These are phyloP conservation scores for Yarrowia alimentaria DNA, from an alignment of 805 yeast species.

Conservation along the genomic window DNA sequence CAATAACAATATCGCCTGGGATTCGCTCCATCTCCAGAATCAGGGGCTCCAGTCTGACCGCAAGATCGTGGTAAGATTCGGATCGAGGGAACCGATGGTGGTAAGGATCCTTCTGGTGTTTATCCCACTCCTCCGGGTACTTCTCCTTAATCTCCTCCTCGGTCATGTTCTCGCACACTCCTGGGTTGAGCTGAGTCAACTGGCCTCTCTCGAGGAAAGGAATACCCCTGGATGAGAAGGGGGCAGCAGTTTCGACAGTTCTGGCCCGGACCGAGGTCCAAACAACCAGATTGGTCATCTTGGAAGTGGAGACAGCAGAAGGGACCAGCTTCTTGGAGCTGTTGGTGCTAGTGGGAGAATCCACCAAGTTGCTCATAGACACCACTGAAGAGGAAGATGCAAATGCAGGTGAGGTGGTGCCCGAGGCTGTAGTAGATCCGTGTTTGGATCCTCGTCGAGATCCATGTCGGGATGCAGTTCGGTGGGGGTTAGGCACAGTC, in stretches of 20 bases:
- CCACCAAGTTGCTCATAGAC: constrained; percentile 20
- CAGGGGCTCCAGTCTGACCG: constrained; percentile 89
- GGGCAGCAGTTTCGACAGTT: constrained; percentile 74
- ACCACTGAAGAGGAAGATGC: constrained; percentile 15
- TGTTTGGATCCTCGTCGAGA: constrained; percentile 22
- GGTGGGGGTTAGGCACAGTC: constrained; percentile 17
- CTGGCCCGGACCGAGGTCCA: constrained; percentile 93
- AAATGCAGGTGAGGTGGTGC: constrained; percentile 20
- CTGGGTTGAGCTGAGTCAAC: constrained; percentile 85
- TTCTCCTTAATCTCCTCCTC: constrained; percentile 56
- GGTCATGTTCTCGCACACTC: constrained; percentile 71
- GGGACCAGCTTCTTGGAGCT: constrained; percentile 17
- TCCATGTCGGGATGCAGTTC: constrained; percentile 13
- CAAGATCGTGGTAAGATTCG: constrained; percentile 94
- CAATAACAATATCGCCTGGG: constrained; percentile 73
- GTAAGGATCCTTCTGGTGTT: constrained; percentile 74
- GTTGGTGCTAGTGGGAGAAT: constrained; percentile 14
- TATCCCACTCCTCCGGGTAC: constrained; percentile 69
- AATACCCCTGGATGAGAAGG: constrained; percentile 59
- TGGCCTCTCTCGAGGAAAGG: constrained; percentile 74
- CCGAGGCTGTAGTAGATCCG: constrained; percentile 5
- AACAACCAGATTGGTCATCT: constrained; percentile 67
- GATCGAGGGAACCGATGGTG: constrained; percentile 90
- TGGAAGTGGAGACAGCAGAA: constrained; percentile 31
- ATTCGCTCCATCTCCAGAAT: constrained; percentile 91